phyloP scores from a whole-genome alignment of 305 asterid genomes.

The Solanum hybrid region DNA sequence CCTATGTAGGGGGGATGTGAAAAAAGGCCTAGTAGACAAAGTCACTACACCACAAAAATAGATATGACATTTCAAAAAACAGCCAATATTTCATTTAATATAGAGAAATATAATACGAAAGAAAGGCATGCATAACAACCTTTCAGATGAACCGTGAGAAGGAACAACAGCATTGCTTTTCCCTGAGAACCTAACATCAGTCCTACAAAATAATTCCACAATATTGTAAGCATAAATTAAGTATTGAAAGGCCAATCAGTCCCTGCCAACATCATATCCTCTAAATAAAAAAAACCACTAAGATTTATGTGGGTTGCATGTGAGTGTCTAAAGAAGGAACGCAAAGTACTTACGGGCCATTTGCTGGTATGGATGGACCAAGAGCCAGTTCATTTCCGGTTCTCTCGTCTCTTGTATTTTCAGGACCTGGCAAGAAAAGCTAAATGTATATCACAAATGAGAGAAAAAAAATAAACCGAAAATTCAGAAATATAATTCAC shows the following conservation, averaged over 20 bases:
- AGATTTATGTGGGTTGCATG: neutral
- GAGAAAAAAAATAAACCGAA: neutral
- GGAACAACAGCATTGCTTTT: slow-evolving; percentile 49
- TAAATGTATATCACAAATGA: slow-evolving; percentile 12
- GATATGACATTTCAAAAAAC: neutral
- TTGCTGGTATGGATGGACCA: slow-evolving; percentile 52
- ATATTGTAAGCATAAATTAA: neutral
- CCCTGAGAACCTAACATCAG: slow-evolving; percentile 48
- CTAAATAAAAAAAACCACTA: neutral
- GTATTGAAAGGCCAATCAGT: neutral
- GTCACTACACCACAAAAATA: neutral
- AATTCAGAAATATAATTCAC: neutral
- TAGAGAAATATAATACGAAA: neutral
- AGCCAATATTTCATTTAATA: neutral
- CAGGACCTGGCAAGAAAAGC: slow-evolving; percentile 58
- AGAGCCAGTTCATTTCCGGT: slow-evolving; percentile 42
- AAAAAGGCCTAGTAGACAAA: neutral
- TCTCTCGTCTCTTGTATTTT: slow-evolving; percentile 39
- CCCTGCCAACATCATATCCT: neutral
- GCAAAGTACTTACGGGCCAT: slow-evolving; percentile 37
- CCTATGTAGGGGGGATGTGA: neutral
- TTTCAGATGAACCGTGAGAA: slow-evolving; percentile 50
- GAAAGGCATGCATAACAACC: slow-evolving; percentile 33
- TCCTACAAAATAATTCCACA: slow-evolving; percentile 29
- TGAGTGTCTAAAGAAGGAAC: neutral